phyloP scores from a whole-genome alignment of 495 filamentous ascomycete genomes.

The Alectoria sarmentosa region DNA sequence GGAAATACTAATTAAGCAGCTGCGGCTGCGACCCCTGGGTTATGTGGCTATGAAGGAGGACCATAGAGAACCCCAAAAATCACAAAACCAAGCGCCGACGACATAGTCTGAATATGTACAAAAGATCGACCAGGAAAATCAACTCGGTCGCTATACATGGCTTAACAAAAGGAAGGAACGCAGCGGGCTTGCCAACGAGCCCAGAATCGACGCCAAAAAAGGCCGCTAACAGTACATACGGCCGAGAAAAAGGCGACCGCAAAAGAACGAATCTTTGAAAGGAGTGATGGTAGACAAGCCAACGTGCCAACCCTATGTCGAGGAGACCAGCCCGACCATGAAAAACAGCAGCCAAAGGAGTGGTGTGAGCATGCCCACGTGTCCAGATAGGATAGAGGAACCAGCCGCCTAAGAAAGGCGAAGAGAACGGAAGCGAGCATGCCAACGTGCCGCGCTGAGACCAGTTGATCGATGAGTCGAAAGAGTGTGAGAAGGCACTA shows the following conservation, averaged over 20 bases:
- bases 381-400: not conserved
- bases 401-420: not conserved
- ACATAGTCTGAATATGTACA: not conserved
- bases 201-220: not conserved
- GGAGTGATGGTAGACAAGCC: not conserved
- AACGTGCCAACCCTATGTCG: not conserved
- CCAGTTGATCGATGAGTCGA: not conserved
- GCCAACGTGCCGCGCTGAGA: not conserved
- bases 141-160: not conserved
- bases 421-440: not conserved
- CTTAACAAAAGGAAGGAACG: not conserved
- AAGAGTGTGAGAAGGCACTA: not conserved
- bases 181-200: constrained; percentile 1
- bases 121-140: not conserved
- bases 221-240: not conserved
- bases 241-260: not conserved
- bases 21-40: too few relatives aligned
- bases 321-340: not conserved
- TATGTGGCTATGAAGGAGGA: too few relatives aligned
- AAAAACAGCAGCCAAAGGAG: not conserved
- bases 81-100: not conserved
- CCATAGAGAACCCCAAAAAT: not conserved
- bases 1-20: too few relatives aligned
- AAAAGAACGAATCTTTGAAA: not conserved
- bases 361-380: not conserved